Evolutionary conservation across 192 early-diverging fungal species (phyloP).

Genomic region (Coemansia sp.): DNA sequence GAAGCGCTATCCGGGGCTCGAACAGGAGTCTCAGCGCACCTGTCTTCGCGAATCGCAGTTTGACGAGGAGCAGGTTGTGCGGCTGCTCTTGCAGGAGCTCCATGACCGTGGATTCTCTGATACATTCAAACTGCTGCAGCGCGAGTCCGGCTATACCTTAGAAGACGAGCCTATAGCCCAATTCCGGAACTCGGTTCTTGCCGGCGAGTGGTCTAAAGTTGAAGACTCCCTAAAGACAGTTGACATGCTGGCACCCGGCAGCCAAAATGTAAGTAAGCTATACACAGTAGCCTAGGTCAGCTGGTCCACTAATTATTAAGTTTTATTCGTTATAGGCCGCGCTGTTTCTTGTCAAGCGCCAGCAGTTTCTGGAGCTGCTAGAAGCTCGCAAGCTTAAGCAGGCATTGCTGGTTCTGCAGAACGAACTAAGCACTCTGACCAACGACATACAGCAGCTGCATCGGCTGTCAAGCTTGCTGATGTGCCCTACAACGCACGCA

Average conservation of each 20-base stretch:
- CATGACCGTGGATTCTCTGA: slow-evolving; percentile 76
- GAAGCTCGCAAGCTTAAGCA: slow-evolving; percentile 65
- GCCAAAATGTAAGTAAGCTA: slow-evolving; percentile 20
- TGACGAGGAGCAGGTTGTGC: slow-evolving; percentile 71
- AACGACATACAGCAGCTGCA: slow-evolving; percentile 70
- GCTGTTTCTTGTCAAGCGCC: slow-evolving; percentile 75
- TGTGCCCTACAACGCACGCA: slow-evolving; percentile 55
- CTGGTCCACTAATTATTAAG: no score
- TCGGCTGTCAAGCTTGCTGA: slow-evolving; percentile 58
- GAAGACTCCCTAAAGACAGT: slow-evolving; percentile 57
- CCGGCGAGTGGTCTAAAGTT: slow-evolving; percentile 74
- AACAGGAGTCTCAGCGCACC: slow-evolving; percentile 32
- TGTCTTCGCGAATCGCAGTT: slow-evolving; percentile 48
- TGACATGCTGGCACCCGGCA: slow-evolving; percentile 19
- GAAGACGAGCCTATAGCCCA: slow-evolving; percentile 67
- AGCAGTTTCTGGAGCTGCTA: slow-evolving; percentile 89
- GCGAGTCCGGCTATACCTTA: slow-evolving; percentile 74
- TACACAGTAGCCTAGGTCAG: no score
- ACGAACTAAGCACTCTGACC: slow-evolving; percentile 74
- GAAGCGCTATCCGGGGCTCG: slow-evolving; percentile 37
- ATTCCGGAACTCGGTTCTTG: slow-evolving; percentile 71
- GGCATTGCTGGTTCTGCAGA: slow-evolving; percentile 58
- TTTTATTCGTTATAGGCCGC: slow-evolving; percentile 24
- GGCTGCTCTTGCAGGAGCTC: slow-evolving; percentile 85
- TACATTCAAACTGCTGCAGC: slow-evolving; percentile 66